phyloP scores from a whole-genome alignment of 805 yeast species.

The Sugiyamaella mastotermitis region DNA sequence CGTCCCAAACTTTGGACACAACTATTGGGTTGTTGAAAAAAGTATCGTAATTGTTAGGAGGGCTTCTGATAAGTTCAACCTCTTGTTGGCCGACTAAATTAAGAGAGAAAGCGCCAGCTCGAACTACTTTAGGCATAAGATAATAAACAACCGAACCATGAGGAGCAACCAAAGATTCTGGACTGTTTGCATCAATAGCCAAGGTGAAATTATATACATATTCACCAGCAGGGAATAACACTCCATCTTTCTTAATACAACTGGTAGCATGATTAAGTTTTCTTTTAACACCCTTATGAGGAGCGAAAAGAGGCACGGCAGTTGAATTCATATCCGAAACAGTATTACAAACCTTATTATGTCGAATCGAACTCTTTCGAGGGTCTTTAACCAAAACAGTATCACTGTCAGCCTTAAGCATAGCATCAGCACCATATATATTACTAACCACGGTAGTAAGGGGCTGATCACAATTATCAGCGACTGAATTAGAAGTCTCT shows the following conservation, averaged over 20 bases:
- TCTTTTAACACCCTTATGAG: slow-evolving; percentile 1
- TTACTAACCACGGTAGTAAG: slow-evolving; percentile 26
- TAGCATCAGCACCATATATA: slow-evolving; percentile 30
- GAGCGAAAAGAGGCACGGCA: slow-evolving; percentile 14
- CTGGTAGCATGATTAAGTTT: slow-evolving; percentile 7
- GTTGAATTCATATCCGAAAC: slow-evolving; percentile 3
- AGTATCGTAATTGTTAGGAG: slow-evolving; percentile 52
- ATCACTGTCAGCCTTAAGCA: slow-evolving; percentile 16
- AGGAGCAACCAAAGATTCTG: slow-evolving; percentile 72
- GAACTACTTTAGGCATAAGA: slow-evolving; percentile 64
- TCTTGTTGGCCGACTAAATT: slow-evolving; percentile 60
- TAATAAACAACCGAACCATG: slow-evolving; percentile 74
- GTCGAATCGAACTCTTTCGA: slow-evolving; percentile 2
- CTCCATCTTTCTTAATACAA: slow-evolving; percentile 27
- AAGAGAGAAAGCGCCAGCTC: slow-evolving; percentile 82
- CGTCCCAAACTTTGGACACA: slow-evolving; percentile 89
- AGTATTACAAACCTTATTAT: slow-evolving; percentile 4
- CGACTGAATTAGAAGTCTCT: background rate
- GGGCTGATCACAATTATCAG: slow-evolving; percentile 17
- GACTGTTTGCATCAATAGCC: slow-evolving; percentile 71
- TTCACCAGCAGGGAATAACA: slow-evolving; percentile 75
- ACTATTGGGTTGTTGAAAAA: slow-evolving; percentile 93
- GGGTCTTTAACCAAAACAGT: slow-evolving; percentile 6
- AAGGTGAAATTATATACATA: slow-evolving; percentile 90
- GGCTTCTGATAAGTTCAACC: slow-evolving; percentile 66